Percentiles rank a stretch among this genome's conserved stretches.
Evolutionary conservation across 176 grass and related monocot species (phyloP).

Genomic region (Chloris gayana): DNA sequence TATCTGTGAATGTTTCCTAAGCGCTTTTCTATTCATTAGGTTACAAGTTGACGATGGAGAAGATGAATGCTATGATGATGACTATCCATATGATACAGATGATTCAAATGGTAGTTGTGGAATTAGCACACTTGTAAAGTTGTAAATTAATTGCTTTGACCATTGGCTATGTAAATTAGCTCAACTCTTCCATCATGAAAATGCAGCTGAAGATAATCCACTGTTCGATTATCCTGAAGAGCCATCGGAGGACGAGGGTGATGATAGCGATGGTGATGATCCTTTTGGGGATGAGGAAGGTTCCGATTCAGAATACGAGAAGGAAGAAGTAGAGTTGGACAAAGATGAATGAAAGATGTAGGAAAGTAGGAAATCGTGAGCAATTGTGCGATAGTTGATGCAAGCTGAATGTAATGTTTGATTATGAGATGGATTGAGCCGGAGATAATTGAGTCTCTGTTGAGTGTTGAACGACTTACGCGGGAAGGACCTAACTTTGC

Average conservation of each 20-base stretch:
- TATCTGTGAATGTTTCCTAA: slow-evolving; percentile 7
- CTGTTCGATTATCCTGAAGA: slow-evolving; percentile 84
- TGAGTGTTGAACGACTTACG: no score
- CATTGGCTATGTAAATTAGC: not conserved
- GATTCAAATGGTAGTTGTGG: slow-evolving; percentile 83
- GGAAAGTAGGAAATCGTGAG: not conserved
- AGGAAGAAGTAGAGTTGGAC: slow-evolving; percentile 54
- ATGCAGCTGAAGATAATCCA: slow-evolving; percentile 82
- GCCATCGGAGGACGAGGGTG: slow-evolving; percentile 45
- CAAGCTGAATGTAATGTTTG: no score
- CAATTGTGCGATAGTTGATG: not conserved
- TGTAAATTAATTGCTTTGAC: not conserved
- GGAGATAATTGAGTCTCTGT: no score
- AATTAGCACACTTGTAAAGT: not conserved
- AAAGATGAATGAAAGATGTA: not conserved
- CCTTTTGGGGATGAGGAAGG: slow-evolving; percentile 46
- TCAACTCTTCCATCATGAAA: slow-evolving; percentile 7
- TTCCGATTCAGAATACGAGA: slow-evolving; percentile 47
- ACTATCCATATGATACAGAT: slow-evolving; percentile 77
- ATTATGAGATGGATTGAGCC: no score
- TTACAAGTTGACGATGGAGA: slow-evolving; percentile 68
- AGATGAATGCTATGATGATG: slow-evolving; percentile 56
- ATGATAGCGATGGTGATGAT: slow-evolving; percentile 35
- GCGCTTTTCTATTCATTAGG: slow-evolving; percentile 38
- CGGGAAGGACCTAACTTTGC: no score